Evolutionary conservation across 495 filamentous ascomycete species (phyloP), one percentile per base, ranked within the genome.

Genomic region (Neurospora sp.): DNA sequence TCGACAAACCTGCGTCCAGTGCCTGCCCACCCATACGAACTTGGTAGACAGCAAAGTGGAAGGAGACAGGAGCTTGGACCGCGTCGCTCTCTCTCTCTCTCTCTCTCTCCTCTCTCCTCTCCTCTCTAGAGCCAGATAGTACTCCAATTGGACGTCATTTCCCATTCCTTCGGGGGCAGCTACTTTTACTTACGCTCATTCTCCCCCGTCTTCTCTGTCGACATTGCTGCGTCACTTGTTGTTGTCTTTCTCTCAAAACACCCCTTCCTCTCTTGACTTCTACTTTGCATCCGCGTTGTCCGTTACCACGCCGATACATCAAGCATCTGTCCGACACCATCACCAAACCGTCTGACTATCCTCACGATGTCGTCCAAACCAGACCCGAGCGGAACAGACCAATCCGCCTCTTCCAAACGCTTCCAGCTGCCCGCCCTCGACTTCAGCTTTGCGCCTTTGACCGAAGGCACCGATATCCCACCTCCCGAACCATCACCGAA

Each of bases 401-500:
- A 12, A 35, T 71, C 75, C 5, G 59, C 73, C 42, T 37, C 73
- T n/a, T 62, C 78, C 66, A 85, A 83, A 75, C 82, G 84, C 73
- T 88, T 89, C 75, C 84, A 88, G 78, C 85, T 88, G 31, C 87
- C 86, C 31, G 83, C 82, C 20, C 81, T 89, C 27, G 80, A 86
- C 72, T 79, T 87, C 77, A 82, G 82, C 20, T 84, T 89, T 71
- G 81, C 82, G 72, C 86, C 86, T 11, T 75, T 89, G 74, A 89
- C 87, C 27, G 87, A 88, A 31, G 87, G 87, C 23, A 89, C 87
- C 73, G 77, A 88, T 75, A 89, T 89, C 73, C 87, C 87, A 44
- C 86, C 87, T 46, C 87, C 87, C 8, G 77, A 77, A 20, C 86
- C 86, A 8, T 88, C 86, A 39, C 86, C 87, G 16, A 66, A 18